phyloP scores from a whole-genome alignment of 2,329 filamentous ascomycete genomes.

The Beauveria australis region DNA sequence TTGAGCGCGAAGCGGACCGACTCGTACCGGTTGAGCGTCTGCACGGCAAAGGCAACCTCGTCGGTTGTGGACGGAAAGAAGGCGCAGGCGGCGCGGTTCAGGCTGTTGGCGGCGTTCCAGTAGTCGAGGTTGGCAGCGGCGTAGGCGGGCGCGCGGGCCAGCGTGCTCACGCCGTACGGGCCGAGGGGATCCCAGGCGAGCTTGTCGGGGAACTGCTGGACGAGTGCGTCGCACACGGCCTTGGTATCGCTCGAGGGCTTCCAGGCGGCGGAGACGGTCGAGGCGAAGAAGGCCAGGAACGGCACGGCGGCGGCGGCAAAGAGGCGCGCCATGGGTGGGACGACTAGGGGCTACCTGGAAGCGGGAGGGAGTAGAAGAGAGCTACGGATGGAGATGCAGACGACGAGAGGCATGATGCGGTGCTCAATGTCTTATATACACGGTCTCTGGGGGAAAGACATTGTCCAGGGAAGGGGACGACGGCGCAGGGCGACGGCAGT shows the following conservation, averaged over 20 bases:
- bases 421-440: not conserved
- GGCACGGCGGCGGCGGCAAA: not conserved
- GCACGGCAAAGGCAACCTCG: constrained; percentile 26
- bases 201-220: constrained; percentile 10
- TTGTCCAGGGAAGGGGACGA: not conserved
- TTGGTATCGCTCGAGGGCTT: constrained; percentile 2
- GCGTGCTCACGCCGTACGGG: constrained; percentile 1
- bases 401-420: too few relatives aligned
- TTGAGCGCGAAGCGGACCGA: constrained; percentile 28
- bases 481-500: not conserved
- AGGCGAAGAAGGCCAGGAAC: not conserved
- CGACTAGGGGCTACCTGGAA: not conserved
- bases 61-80: constrained; percentile 24
- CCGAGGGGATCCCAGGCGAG: constrained; percentile 15
- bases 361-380: not conserved
- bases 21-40: constrained; percentile 21
- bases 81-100: constrained; percentile 25
- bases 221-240: constrained; percentile 13
- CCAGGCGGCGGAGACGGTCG: not conserved
- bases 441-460: not conserved
- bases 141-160: constrained; percentile 3
- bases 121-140: constrained; percentile 12
- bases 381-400: too few relatives aligned
- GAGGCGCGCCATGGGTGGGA: not conserved
- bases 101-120: constrained; percentile 14